phyloP scores from a whole-genome alignment of 495 filamentous ascomycete genomes.

The Annulohypoxylon maeteangense region DNA sequence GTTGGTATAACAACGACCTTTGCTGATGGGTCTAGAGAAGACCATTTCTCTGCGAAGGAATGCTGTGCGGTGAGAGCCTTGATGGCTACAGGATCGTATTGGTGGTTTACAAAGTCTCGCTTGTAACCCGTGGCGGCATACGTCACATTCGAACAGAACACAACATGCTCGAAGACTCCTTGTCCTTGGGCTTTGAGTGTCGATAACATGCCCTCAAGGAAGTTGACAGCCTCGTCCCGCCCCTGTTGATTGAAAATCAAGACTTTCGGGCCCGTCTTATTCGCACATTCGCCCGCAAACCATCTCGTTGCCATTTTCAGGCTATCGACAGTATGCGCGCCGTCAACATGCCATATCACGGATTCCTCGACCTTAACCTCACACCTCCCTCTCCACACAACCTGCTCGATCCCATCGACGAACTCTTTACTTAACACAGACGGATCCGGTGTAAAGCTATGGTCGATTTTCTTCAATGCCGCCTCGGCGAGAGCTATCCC shows the following conservation, averaged over 20 bases:
- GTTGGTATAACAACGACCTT: slow-evolving; percentile 74
- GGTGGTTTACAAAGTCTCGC: slow-evolving; percentile 79
- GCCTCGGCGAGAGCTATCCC: slow-evolving; percentile 79
- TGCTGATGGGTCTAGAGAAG: slow-evolving; percentile 67
- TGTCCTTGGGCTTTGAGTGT: slow-evolving; percentile 61
- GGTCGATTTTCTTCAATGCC: slow-evolving; percentile 60
- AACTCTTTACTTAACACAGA: slow-evolving; percentile 71
- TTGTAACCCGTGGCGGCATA: slow-evolving; percentile 76
- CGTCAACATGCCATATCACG: slow-evolving; percentile 90
- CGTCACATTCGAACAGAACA: slow-evolving; percentile 92
- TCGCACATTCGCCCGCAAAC: slow-evolving; percentile 68
- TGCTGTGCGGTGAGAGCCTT: slow-evolving; percentile 77
- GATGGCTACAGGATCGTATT: slow-evolving; percentile 73
- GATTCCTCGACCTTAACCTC: slow-evolving; percentile 74
- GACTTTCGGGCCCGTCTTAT: slow-evolving; percentile 61
- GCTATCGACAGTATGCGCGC: slow-evolving; percentile 91
- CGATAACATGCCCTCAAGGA: slow-evolving; percentile 72
- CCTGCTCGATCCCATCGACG: slow-evolving; percentile 75
- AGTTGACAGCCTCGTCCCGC: slow-evolving; percentile 76
- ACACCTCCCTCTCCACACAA: slow-evolving; percentile 83
- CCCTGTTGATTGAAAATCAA: slow-evolving; percentile 98
- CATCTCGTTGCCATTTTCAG: slow-evolving; percentile 81
- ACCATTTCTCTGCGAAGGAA: slow-evolving; percentile 78
- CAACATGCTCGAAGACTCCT: slow-evolving; percentile 76
- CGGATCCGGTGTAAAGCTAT: slow-evolving; percentile 39